Evolutionary conservation across 805 yeast genomes (phyloP), one percentile per base, ranked within the genome.

Genomic region (Candida morakotiae): DNA sequence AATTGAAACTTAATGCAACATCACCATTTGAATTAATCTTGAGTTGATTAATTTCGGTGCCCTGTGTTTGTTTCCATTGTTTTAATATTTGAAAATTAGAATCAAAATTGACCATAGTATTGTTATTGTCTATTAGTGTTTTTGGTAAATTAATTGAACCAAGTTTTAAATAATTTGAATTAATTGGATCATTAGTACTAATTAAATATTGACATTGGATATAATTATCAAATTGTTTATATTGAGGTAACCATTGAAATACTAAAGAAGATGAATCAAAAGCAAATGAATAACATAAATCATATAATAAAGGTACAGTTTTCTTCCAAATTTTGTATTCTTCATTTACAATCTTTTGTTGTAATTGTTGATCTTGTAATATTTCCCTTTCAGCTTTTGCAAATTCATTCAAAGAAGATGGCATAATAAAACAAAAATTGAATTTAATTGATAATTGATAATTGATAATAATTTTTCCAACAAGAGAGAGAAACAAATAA

Each of bases 251-350:
- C 79, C 87, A 84, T 46, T 81, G 77, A 13, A 83, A 72, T 0
- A 88, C 68, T 42, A 85, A 60, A 11, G 87, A 77, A 1, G 95
- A 94, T 75, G 80, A 80, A 36, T 77, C 73, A 18, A 80, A 62
- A 7, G 83, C 78, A 33, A 73, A 74, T 3, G 93, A 82, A 44
- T 83, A 80, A 31, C 87, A 66, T 43, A 82, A 73, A 47, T 81
- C 85, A 58, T 87, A 87, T 42, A 87, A 64, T 46, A 84, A 66
- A 3, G 94, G 95, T 10, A 84, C 81, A 2, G 91, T 75, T 51
- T 86, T 85, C 56, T 86, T 87, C 96, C 96, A 87, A 40, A 81
- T 64, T 47, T 71, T 71, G 67, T 73, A 83, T 60, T 84, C 93
- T 58, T 84, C 94, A 49, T 84, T 84, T 43, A 72, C 68, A 8